Conservation (phyloP, 768 basidiomycete species). For the Kondoa subrosea region DNA sequence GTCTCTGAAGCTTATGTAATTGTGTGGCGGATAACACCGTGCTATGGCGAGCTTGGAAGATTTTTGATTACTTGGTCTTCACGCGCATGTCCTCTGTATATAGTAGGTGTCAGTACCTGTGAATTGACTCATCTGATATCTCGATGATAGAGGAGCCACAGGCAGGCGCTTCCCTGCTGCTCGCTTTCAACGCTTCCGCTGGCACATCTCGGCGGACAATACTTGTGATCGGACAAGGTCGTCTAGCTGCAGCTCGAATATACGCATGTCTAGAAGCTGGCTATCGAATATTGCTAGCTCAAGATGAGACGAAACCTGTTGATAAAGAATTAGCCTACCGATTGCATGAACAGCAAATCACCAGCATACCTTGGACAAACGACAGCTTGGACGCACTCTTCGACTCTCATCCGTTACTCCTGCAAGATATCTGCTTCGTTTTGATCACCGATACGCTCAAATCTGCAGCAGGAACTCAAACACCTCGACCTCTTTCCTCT, state of each 20-base stretch:
- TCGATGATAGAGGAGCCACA: conserved; percentile 11
- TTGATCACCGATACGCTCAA: conserved; percentile 64
- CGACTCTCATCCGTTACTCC: background rate
- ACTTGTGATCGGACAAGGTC: conserved; percentile 60
- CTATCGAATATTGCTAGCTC: conserved; percentile 21
- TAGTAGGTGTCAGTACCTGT: too few species aligned
- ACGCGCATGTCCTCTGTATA: too few species aligned
- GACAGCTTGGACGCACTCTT: conserved; percentile 2
- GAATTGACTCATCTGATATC: too few species aligned
- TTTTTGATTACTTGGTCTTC: too few species aligned
- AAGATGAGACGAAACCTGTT: background rate
- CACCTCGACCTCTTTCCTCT: conserved; percentile 34
- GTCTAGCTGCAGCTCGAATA: conserved; percentile 66
- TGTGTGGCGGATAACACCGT: too few species aligned
- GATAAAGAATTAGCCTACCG: conserved; percentile 47
- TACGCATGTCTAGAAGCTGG: conserved; percentile 35
- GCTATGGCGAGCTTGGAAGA: too few species aligned
- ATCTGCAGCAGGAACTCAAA: conserved; percentile 24
- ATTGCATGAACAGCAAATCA: conserved; percentile 40
- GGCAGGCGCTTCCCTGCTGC: conserved; percentile 54
- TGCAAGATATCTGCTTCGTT: conserved; percentile 38
- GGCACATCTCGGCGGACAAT: conserved; percentile 39
- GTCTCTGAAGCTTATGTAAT: too few species aligned
- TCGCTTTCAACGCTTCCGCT: conserved; percentile 44
- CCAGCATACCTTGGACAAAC: conserved; percentile 38